phyloP scores from a whole-genome alignment of 192 early-diverging fungal species.

The Oehlia diaphana region DNA sequence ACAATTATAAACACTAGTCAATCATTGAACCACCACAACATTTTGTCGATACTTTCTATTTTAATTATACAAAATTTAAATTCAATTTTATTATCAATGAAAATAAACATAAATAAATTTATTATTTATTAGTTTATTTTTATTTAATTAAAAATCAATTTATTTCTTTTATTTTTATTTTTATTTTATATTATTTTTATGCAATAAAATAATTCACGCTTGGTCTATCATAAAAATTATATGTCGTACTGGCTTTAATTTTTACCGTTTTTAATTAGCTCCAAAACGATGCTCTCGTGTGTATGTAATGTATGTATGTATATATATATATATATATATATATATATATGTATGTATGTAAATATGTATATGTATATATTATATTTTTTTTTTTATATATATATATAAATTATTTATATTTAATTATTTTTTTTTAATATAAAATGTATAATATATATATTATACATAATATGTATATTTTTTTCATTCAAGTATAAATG shows the following conservation, averaged over 20 bases:
- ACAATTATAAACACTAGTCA: too few relatives aligned
- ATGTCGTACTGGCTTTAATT: constrained; percentile 12
- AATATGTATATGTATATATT: neutral
- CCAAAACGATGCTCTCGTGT: neutral
- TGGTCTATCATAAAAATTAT: neutral
- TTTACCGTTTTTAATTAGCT: constrained; percentile 8
- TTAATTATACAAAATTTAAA: neutral
- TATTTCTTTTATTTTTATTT: neutral
- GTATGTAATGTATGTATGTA: neutral
- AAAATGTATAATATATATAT: too few relatives aligned
- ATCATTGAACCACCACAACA: neutral
- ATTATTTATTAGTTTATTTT: neutral
- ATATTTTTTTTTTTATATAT: too few relatives aligned
- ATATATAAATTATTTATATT: too few relatives aligned
- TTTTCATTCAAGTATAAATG: too few relatives aligned
- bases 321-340: neutral
- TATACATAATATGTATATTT: too few relatives aligned
- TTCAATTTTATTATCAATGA: neutral
- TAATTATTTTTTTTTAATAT: too few relatives aligned
- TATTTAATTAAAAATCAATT: too few relatives aligned
- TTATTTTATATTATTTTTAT: neutral
- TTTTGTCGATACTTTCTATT: neutral
- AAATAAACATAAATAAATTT: neutral
- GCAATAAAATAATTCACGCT: neutral
- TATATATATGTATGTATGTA: neutral